phyloP scores from a whole-genome alignment of 257 asterid species.

The Misopates orontium region DNA sequence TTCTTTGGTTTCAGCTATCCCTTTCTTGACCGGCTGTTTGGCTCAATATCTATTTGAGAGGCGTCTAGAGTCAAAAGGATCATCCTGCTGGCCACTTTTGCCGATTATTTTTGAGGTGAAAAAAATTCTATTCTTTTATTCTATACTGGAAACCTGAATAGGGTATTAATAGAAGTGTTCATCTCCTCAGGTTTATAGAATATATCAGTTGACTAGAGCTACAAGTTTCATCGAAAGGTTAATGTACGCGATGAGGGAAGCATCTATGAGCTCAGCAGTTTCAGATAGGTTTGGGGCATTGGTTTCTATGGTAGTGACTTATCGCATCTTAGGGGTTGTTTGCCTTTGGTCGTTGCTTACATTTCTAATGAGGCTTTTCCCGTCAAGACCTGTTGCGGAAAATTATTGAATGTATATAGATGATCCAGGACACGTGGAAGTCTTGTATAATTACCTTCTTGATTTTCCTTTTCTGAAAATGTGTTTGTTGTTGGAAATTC shows the following conservation, averaged over 20 bases:
- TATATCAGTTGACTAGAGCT: conserved; percentile 82
- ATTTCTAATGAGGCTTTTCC: conserved; percentile 87
- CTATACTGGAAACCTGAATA: background rate
- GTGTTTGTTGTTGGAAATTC: background rate
- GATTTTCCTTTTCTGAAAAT: background rate
- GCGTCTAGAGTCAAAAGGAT: conserved; percentile 44
- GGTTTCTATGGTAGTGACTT: conserved; percentile 58
- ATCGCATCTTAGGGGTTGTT: conserved; percentile 65
- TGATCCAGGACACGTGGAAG: conserved; percentile 10
- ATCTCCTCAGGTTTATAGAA: conserved; percentile 71
- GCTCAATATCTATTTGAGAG: conserved; percentile 66
- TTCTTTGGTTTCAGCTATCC: conserved; percentile 72
- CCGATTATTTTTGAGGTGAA: conserved; percentile 86
- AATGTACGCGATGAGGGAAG: conserved; percentile 57
- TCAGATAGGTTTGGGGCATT: conserved; percentile 62
- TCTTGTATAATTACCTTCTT: conserved; percentile 6
- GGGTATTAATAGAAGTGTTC: background rate
- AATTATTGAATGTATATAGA: conserved; percentile 49
- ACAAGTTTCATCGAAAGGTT: conserved; percentile 58
- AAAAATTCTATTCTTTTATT: background rate
- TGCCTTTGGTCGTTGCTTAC: conserved; percentile 95
- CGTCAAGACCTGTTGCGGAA: conserved; percentile 86
- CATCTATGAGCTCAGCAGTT: conserved; percentile 43
- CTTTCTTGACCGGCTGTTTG: conserved; percentile 64
- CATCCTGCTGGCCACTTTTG: conserved; percentile 92